These are phyloP conservation scores for Tarenaya hassleriana DNA, from an alignment of 345 rosid genomes.

Conservation along the genomic window DNA sequence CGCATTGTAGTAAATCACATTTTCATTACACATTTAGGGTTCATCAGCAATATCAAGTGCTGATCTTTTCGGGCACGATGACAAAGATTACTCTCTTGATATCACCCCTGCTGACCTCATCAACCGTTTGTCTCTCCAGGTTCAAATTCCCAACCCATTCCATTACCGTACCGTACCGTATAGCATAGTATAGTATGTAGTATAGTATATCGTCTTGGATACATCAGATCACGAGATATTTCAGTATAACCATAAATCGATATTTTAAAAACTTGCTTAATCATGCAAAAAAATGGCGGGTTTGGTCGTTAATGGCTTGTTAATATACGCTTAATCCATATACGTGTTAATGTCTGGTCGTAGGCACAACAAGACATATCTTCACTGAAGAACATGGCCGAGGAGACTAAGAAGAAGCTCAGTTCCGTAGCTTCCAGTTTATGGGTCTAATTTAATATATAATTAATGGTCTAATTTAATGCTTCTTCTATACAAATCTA, in stretches of 20 bases:
- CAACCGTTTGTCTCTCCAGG: slow-evolving; percentile 92
- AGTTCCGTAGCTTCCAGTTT: slow-evolving; percentile 71
- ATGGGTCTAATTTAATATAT: slow-evolving; percentile 25
- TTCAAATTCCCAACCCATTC: slow-evolving; percentile 21
- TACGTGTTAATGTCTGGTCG: too few species aligned
- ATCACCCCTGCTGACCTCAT: slow-evolving; percentile 81
- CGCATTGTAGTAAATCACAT: slow-evolving; percentile 2
- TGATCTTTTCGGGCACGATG: slow-evolving; percentile 65
- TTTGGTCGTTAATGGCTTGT: too few species aligned
- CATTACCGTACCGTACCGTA: too few species aligned
- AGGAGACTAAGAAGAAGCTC: slow-evolving; percentile 94
- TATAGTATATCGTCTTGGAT: too few species aligned
- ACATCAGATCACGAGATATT: too few species aligned
- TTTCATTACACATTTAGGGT: slow-evolving; percentile 41
- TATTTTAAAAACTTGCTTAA: too few species aligned
- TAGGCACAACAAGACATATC: slow-evolving; percentile 97
- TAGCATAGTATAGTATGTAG: too few species aligned
- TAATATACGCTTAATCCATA: too few species aligned
- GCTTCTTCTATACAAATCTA: too few species aligned
- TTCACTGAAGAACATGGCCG: slow-evolving; percentile 86
- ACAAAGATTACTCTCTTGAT: slow-evolving; percentile 50
- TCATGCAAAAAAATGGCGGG: too few species aligned
- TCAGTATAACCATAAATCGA: too few species aligned
- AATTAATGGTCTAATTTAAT: too few species aligned
- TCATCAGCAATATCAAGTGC: slow-evolving; percentile 94